These are phyloP conservation scores for Tetramitus jugosus DNA, from an alignment of 208 protist species.

Conservation along the genomic window DNA sequence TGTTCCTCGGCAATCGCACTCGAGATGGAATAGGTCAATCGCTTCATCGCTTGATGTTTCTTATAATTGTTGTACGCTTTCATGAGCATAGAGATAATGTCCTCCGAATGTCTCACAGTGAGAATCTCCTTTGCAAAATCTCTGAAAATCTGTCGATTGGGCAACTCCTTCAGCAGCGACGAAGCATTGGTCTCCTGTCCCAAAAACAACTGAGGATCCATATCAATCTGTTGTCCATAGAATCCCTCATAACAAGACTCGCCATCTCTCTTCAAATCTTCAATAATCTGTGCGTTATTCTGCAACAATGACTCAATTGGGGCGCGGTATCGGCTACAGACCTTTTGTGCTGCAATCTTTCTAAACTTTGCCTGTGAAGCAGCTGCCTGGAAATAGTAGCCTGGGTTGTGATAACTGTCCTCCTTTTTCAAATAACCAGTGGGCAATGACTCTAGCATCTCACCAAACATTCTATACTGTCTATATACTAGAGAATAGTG, in stretches of 20 bases:
- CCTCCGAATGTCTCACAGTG: not conserved
- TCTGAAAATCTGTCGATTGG: not conserved
- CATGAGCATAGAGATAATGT: not conserved
- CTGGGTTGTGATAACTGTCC: slow-evolving; percentile 13
- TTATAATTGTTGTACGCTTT: slow-evolving; percentile 5
- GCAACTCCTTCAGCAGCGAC: not conserved
- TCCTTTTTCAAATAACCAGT: not conserved
- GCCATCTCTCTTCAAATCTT: not conserved
- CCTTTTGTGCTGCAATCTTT: not conserved
- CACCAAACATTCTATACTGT: slow-evolving; percentile 3
- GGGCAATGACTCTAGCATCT: not conserved
- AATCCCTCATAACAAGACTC: not conserved
- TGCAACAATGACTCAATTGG: not conserved
- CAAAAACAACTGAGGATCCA: too few relatives aligned
- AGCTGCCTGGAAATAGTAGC: slow-evolving; percentile 26
- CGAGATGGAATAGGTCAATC: slow-evolving; percentile 14
- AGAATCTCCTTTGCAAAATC: not conserved
- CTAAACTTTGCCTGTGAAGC: not conserved
- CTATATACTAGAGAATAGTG: not conserved
- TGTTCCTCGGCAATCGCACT: not conserved
- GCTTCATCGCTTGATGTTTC: not conserved
- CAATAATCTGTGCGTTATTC: not conserved
- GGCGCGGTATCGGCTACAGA: not conserved
- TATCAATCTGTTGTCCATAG: not conserved
- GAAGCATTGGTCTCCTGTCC: too few relatives aligned